Evolutionary conservation across 2,329 filamentous ascomycete species (phyloP).

Genomic region (Aspergillus pseudotamarii): DNA sequence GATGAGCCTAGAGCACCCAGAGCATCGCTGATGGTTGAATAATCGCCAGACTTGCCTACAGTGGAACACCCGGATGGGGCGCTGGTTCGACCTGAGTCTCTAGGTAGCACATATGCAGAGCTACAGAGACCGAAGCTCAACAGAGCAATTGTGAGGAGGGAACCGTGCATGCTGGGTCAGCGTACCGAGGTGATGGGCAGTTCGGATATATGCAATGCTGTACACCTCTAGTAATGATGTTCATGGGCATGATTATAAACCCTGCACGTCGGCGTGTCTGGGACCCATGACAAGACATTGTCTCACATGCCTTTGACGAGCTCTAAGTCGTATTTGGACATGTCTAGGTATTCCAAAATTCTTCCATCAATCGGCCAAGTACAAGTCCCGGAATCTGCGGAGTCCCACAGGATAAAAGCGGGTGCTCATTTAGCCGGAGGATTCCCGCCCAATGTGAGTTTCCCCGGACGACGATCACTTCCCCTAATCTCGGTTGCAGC

Average conservation of each 20-base stretch:
- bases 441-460: neutral
- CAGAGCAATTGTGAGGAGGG: neutral
- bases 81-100: constrained; percentile 17
- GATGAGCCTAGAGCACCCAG: constrained; percentile 29
- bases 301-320: neutral
- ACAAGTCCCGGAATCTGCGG: neutral
- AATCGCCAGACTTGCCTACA: constrained; percentile 25
- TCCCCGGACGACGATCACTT: neutral
- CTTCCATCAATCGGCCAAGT: neutral
- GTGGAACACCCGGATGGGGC: constrained; percentile 30
- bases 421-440: neutral
- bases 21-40: constrained; percentile 30
- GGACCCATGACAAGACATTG: neutral
- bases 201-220: neutral
- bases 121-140: neutral
- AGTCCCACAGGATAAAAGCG: neutral
- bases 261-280: neutral
- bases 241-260: neutral
- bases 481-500: neutral
- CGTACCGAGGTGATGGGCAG: neutral
- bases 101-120: neutral
- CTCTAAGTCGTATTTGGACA: neutral
- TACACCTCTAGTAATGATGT: neutral
- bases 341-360: neutral
- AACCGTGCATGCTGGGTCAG: neutral